These are phyloP conservation scores for Thraustochytrium sp. DNA, from an alignment of 352 stramenopile species.

Conservation along the genomic window DNA sequence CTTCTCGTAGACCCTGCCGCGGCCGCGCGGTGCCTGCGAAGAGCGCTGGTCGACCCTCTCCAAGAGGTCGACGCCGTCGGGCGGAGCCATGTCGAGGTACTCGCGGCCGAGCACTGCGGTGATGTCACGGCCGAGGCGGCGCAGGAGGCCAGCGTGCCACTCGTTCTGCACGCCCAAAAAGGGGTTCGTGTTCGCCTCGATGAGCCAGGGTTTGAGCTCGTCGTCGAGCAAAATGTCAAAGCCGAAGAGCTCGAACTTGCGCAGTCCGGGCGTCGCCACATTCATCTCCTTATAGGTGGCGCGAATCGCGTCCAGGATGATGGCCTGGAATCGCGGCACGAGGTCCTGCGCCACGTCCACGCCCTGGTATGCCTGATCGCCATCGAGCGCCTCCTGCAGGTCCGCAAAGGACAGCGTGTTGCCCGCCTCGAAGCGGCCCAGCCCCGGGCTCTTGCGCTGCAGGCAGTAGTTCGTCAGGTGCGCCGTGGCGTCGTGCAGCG, in stretches of 20 bases:
- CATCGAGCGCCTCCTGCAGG: not conserved
- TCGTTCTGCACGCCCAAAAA: not conserved
- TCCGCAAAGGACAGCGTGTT: conserved; percentile 27
- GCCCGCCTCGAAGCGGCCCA: not conserved
- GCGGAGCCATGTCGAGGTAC: not conserved
- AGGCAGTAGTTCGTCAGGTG: conserved; percentile 57
- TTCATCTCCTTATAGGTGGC: conserved; percentile 75
- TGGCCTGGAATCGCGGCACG: not conserved
- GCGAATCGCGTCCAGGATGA: conserved; percentile 10
- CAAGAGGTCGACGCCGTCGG: not conserved
- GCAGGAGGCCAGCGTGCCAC: not conserved
- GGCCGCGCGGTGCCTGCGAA: not conserved
- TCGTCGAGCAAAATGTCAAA: conserved; percentile 89
- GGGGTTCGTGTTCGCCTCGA: conserved; percentile 78
- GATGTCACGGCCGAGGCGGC: not conserved
- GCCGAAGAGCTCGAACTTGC: conserved; percentile 84
- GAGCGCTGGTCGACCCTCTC: not conserved
- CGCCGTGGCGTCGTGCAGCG: conserved; percentile 55
- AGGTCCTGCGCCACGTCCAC: not conserved
- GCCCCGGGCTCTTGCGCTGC: conserved; percentile 40
- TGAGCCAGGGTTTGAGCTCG: conserved; percentile 79
- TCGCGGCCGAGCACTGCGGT: not conserved
- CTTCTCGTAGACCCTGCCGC: not conserved
- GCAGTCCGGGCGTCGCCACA: conserved; percentile 73
- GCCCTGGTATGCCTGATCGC: not conserved